Base-by-base conservation (phyloP, 148 eudicot species). In the Silene conica region DNA sequence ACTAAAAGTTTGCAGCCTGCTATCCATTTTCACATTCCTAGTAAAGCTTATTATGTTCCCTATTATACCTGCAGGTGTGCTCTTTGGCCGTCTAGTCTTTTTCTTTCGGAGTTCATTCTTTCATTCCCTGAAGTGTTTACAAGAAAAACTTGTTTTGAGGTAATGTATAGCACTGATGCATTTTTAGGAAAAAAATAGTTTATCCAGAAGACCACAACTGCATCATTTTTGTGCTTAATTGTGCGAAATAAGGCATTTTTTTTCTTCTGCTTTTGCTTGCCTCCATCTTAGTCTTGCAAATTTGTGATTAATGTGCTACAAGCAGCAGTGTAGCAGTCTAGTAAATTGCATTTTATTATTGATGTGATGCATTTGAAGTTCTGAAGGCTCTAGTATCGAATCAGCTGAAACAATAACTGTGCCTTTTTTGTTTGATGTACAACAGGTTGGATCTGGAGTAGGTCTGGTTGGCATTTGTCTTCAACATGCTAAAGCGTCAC, bases 31-130 rank as follows among this genome's bases (percentile, higher is more conserved):
- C 38, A 52, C 6, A 54, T 66, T 22, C 23, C 74, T 45, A 55
- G 64, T 22, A 48, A 31, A 78, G 73, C 68, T 74, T 43, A 69
- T 46, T 25, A 23, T 68, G 63, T 63, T 67, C 43, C 7, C 9
- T 7, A 21, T 78, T 63, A 25, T 80, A 12, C 63, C 14, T 67
- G 57, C 79, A 95, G 97, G 90, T 95, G 98, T 76, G 85, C 90
- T 58, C 82, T 95, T 72, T 95, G 98, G 98, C 98, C 98, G 15
- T 95, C 98, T 63, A 78, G 97, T 81, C 89, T 95, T 79, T 90
- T 87, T 86, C 77, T 95, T 76, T 90, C 98, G 26, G 97, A 95
- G 83, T 90, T 92, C 74, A 87, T 95, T 75, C 93, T 95, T 83
- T 92, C 98, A 70, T 88, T 41, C 69, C 96, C 97, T 14, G 89